These are phyloP conservation scores for Excoecaria cochinchinensis DNA, from an alignment of 345 rosid genomes.

Conservation along the genomic window DNA sequence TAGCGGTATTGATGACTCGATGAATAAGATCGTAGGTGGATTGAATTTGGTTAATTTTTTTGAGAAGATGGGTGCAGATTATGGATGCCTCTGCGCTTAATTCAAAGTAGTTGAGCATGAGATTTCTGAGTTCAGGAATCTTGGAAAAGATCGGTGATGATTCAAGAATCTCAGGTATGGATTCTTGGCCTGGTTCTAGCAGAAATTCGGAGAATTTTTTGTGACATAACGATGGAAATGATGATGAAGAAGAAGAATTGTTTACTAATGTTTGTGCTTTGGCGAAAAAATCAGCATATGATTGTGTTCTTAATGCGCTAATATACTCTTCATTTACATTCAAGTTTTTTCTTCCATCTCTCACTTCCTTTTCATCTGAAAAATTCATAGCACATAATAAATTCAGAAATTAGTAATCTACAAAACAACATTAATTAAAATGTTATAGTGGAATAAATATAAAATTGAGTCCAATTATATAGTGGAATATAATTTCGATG, in stretches of 20 bases:
- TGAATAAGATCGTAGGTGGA: conserved; percentile 20
- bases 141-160: conserved; percentile 25
- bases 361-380: conserved; percentile 30
- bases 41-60: conserved; percentile 28
- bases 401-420: background rate
- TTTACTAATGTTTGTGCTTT: conserved; percentile 39
- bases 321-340: conserved; percentile 42
- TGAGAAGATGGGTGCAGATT: conserved; percentile 37
- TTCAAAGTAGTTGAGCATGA: conserved; percentile 39
- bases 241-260: background rate
- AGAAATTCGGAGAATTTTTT: conserved; percentile 30
- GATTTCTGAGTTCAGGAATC: conserved; percentile 33
- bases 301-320: conserved; percentile 44
- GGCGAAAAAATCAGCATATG: conserved; percentile 36
- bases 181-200: conserved; percentile 42
- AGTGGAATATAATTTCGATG: too few relatives aligned
- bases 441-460: too few relatives aligned
- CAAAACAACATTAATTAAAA: too few relatives aligned
- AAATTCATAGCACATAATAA: background rate
- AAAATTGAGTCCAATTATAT: too few relatives aligned
- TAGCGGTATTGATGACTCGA: conserved; percentile 20
- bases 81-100: conserved; percentile 44
- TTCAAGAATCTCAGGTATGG: conserved; percentile 36
- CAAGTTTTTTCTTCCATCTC: conserved; percentile 28
- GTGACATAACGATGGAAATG: conserved; percentile 22